phyloP scores from a whole-genome alignment of 495 filamentous ascomycete genomes.

The Penicillium lividum region DNA sequence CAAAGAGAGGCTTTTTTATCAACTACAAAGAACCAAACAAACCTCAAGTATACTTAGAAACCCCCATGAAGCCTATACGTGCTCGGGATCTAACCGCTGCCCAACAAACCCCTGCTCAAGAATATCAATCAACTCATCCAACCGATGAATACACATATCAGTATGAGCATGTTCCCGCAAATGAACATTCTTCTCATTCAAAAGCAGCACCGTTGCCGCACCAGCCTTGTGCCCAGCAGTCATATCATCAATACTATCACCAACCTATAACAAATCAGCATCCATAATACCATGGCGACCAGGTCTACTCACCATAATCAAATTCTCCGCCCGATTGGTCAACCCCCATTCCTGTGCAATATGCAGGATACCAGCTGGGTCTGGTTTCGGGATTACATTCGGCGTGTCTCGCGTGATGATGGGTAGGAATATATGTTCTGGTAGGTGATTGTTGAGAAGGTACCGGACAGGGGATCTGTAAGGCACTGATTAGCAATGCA shows the following conservation, averaged over 20 bases:
- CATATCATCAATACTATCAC: slow-evolving; percentile 93
- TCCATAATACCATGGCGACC: neutral
- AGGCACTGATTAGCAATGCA: neutral
- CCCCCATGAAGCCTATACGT: neutral
- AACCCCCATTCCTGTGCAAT: slow-evolving; percentile 78
- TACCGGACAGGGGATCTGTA: slow-evolving; percentile 62
- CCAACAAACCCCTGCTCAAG: slow-evolving; percentile 66
- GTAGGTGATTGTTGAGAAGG: slow-evolving; percentile 73
- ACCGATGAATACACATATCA: slow-evolving; percentile 62
- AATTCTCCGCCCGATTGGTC: slow-evolving; percentile 43
- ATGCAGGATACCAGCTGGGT: slow-evolving; percentile 82
- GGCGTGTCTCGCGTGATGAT: slow-evolving; percentile 84
- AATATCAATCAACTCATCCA: slow-evolving; percentile 72
- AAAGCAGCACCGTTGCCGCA: slow-evolving; percentile 83
- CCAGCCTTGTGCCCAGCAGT: slow-evolving; percentile 82
- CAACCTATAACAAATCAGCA: slow-evolving; percentile 53
- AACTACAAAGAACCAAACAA: too few species aligned
- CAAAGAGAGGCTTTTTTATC: too few species aligned
- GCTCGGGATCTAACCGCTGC: slow-evolving; percentile 21
- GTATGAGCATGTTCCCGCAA: slow-evolving; percentile 76
- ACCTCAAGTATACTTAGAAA: neutral
- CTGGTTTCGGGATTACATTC: slow-evolving; percentile 72
- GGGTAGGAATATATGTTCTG: slow-evolving; percentile 66
- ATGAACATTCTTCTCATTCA: slow-evolving; percentile 76
- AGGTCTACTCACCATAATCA: slow-evolving; percentile 55